A percentile compares a stretch with the other conserved stretches of the same genome.
These are phyloP conservation scores for Phytophthora parvispora DNA, from an alignment of 352 stramenopile species.

Conservation along the genomic window DNA sequence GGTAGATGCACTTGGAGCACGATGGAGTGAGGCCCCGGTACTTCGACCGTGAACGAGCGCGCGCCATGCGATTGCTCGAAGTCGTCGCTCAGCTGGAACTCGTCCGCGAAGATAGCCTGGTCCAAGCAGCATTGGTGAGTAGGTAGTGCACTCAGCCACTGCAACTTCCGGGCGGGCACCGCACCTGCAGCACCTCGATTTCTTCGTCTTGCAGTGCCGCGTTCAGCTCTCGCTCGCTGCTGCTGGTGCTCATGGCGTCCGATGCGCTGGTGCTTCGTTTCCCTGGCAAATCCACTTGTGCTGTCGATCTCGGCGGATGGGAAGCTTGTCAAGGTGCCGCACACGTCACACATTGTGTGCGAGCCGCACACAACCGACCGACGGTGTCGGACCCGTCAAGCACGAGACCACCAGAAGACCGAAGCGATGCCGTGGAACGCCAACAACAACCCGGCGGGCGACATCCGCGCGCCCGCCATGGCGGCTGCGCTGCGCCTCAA, in stretches of 20 bases:
- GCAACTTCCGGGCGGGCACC: background rate
- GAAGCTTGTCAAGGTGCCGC: background rate
- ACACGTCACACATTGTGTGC: slow-evolving; percentile 31
- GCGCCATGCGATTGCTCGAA: slow-evolving; percentile 44
- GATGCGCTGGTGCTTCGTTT: background rate
- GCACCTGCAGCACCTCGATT: slow-evolving; percentile 11
- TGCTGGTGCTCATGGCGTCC: slow-evolving; percentile 5
- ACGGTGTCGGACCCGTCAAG: background rate
- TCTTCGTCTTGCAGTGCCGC: slow-evolving; percentile 6
- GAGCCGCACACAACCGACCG: background rate
- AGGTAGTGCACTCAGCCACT: no score
- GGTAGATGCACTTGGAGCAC: slow-evolving; percentile 69
- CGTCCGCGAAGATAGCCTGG: slow-evolving; percentile 5
- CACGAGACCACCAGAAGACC: slow-evolving; percentile 17
- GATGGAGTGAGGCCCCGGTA: slow-evolving; percentile 66
- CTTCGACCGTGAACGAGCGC: slow-evolving; percentile 52
- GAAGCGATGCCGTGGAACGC: slow-evolving; percentile 81
- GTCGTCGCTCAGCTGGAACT: slow-evolving; percentile 53
- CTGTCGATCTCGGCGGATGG: background rate
- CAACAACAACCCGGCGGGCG: slow-evolving; percentile 87
- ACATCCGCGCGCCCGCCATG: slow-evolving; percentile 82
- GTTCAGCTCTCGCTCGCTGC: slow-evolving; percentile 1
- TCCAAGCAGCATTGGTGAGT: no score
- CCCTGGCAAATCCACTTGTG: slow-evolving; percentile 3
- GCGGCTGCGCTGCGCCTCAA: slow-evolving; percentile 62